Conservation (phyloP, 1,284 basidiomycete genomes). For the Apiotrichum akiyoshidainum region DNA sequence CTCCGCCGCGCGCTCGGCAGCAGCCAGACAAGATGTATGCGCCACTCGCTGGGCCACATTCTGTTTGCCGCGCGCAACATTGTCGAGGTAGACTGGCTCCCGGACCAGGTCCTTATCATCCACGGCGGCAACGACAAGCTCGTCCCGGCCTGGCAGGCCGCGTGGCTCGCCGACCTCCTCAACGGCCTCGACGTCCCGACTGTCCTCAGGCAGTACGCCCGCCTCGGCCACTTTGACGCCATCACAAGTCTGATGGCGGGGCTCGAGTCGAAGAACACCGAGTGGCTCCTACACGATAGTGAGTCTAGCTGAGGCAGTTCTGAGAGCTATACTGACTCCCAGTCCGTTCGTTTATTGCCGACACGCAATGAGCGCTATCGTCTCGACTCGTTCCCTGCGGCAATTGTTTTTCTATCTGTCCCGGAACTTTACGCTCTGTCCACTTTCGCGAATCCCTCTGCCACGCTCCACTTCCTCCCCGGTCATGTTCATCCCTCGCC, state of each 20-base stretch:
- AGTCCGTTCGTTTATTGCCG: slow-evolving; percentile 13
- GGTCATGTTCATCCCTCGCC: background rate
- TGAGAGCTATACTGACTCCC: background rate
- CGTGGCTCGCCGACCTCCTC: slow-evolving; percentile 48
- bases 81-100: slow-evolving; percentile 43
- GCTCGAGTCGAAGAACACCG: slow-evolving; percentile 24
- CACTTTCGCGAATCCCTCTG: background rate
- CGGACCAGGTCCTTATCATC: slow-evolving; percentile 46
- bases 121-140: slow-evolving; percentile 48
- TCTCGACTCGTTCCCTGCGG: background rate
- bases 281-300: slow-evolving; percentile 22
- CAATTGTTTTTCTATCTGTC: no score
- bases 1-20: slow-evolving; percentile 47
- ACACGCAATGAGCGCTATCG: background rate
- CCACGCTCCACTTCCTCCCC: background rate
- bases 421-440: background rate
- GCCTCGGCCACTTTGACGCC: slow-evolving; percentile 45
- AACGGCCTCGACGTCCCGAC: slow-evolving; percentile 47
- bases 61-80: slow-evolving; percentile 49
- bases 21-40: slow-evolving; percentile 46
- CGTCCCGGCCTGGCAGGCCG: slow-evolving; percentile 46
- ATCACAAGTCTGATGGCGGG: slow-evolving; percentile 41
- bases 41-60: slow-evolving; percentile 50
- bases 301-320: background rate
- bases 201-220: slow-evolving; percentile 45